Evolutionary conservation across 305 asterid genomes (phyloP).

Genomic region (Fraxinus nigra): DNA sequence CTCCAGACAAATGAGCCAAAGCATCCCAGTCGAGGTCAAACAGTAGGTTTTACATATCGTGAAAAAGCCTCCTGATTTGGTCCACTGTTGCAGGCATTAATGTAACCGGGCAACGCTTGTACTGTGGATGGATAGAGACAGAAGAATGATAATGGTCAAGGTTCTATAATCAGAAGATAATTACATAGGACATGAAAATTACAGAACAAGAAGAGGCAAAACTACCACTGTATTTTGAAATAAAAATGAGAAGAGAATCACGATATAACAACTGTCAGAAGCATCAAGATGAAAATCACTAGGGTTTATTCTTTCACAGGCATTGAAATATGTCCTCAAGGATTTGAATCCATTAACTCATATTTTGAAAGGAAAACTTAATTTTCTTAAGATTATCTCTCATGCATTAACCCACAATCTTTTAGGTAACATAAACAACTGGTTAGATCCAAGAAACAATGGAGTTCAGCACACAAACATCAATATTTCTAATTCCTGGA

Average conservation of each 20-base stretch:
- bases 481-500: neutral
- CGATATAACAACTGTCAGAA: neutral
- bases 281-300: neutral
- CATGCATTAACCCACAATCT: neutral
- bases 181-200: neutral
- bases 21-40: neutral
- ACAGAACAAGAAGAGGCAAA: neutral
- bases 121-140: slow-evolving; percentile 38
- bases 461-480: neutral
- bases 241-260: neutral
- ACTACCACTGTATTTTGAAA: neutral
- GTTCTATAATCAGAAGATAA: neutral
- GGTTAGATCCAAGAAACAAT: neutral
- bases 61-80: slow-evolving; percentile 88
- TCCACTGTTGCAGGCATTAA: slow-evolving; percentile 81
- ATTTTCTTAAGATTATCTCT: neutral
- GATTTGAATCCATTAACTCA: neutral
- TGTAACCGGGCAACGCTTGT: slow-evolving; percentile 91
- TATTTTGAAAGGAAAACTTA: neutral
- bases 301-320: neutral
- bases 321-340: neutral
- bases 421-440: neutral
- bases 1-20: neutral
- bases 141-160: neutral
- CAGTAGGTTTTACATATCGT: slow-evolving; percentile 49